Evolutionary conservation across 306 rosid species (phyloP).

Genomic region (Vigna reflexopilosa): DNA sequence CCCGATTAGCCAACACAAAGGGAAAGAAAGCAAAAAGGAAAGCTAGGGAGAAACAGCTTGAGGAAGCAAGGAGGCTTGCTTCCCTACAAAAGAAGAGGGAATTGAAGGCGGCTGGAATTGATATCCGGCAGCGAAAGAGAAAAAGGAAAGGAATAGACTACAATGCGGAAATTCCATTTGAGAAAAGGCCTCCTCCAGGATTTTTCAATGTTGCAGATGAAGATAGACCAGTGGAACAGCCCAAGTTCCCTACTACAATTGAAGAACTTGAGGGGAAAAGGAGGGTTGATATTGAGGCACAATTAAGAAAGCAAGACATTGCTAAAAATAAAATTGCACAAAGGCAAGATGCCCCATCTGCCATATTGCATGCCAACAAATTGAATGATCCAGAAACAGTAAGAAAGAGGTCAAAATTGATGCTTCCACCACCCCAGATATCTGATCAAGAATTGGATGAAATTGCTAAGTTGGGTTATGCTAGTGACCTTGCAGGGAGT

Average conservation of each 20-base stretch:
- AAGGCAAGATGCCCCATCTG: conserved; percentile 88
- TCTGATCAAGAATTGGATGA: conserved; percentile 90
- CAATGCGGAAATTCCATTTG: conserved; percentile 88
- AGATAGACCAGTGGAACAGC: conserved; percentile 76
- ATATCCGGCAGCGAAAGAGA: conserved; percentile 79
- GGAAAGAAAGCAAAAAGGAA: conserved; percentile 85
- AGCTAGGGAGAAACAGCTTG: conserved; percentile 95
- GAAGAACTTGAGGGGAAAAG: conserved; percentile 94
- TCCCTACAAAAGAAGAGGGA: conserved; percentile 90
- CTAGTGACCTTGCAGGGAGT: conserved; percentile 80
- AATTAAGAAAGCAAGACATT: conserved; percentile 82
- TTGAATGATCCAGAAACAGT: conserved; percentile 92
- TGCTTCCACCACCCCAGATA: conserved; percentile 97
- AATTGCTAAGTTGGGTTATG: conserved; percentile 93
- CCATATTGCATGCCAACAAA: conserved; percentile 88
- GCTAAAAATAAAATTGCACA: conserved; percentile 87
- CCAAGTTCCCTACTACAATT: conserved; percentile 79
- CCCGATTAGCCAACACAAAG: conserved; percentile 90
- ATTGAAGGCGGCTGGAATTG: conserved; percentile 92
- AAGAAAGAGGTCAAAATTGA: conserved; percentile 84
- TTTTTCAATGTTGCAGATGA: conserved; percentile 81
- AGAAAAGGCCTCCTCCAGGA: conserved; percentile 93
- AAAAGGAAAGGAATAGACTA: conserved; percentile 92
- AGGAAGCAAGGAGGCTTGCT: conserved; percentile 95
- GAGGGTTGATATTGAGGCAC: conserved; percentile 77